A percentile compares a stretch with the other conserved stretches of the same genome.
Conservation (phyloP, 345 rosid genomes). For the Salix exigua region DNA sequence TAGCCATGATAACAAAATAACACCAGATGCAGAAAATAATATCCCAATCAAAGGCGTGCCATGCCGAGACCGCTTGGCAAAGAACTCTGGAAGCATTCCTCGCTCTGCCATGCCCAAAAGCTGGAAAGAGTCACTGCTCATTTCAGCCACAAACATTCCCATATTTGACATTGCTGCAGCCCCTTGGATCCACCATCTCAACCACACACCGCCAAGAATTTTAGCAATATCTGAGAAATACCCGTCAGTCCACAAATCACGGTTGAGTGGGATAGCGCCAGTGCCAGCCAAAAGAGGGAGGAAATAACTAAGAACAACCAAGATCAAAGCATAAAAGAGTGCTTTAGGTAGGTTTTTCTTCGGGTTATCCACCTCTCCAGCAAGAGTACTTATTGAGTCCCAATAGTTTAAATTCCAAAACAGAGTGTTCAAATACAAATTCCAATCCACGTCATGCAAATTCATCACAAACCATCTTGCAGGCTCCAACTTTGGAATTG, state of each 20-base stretch:
- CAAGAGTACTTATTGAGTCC: conserved; percentile 72
- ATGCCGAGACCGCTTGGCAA: conserved; percentile 54
- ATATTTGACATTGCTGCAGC: conserved; percentile 71
- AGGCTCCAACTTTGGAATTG: conserved; percentile 59
- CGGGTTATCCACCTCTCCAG: conserved; percentile 72
- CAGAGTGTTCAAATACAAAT: conserved; percentile 61
- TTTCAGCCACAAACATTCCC: conserved; percentile 75
- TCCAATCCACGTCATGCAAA: conserved; percentile 52
- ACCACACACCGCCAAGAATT: conserved; percentile 65
- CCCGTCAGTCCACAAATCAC: conserved; percentile 63
- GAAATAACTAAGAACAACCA: conserved; percentile 57
- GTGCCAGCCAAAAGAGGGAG: conserved; percentile 59
- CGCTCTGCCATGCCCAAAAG: conserved; percentile 82
- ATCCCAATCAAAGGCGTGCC: conserved; percentile 68
- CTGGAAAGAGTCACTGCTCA: conserved; percentile 80
- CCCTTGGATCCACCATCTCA: conserved; percentile 71
- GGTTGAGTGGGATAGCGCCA: conserved; percentile 61
- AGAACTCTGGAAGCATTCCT: conserved; percentile 68
- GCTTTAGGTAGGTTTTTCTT: conserved; percentile 65
- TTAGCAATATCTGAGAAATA: conserved; percentile 69
- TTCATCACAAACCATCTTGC: conserved; percentile 61
- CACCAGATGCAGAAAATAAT: conserved; percentile 66
- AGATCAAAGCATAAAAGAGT: conserved; percentile 55
- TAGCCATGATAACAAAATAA: conserved; percentile 59
- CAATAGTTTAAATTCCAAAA: conserved; percentile 80